A percentile compares a stretch with the other conserved stretches of the same genome.
phyloP scores from a whole-genome alignment of 331 rosid species.

The Quercus lobata region DNA sequence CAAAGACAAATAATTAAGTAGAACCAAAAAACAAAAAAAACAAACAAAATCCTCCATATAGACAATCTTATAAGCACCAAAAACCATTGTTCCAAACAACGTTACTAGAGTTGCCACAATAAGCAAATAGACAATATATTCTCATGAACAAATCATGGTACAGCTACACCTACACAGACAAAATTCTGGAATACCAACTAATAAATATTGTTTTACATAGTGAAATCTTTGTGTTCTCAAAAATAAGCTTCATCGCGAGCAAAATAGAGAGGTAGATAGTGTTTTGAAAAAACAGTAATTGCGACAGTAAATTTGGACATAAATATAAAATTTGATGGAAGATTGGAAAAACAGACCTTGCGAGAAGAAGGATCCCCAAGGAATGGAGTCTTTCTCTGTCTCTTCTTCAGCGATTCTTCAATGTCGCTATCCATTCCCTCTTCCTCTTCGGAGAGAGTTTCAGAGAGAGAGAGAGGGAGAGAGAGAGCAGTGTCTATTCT shows the following conservation, averaged over 20 bases:
- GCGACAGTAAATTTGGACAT: neutral
- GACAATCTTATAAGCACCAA: neutral
- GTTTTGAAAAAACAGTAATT: neutral
- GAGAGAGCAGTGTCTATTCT: neutral
- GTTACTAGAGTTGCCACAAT: neutral
- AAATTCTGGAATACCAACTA: too few species aligned
- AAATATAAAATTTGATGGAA: neutral
- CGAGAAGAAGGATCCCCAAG: conserved; percentile 56
- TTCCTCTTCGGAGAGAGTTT: neutral
- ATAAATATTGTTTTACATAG: too few species aligned
- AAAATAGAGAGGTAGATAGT: too few species aligned
- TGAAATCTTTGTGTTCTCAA: neutral
- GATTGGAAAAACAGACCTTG: conserved; percentile 37
- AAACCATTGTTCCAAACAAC: too few species aligned
- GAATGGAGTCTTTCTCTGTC: conserved; percentile 35
- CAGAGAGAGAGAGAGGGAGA: neutral
- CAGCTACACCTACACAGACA: too few species aligned
- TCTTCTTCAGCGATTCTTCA: conserved; percentile 53
- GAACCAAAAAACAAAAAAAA: neutral
- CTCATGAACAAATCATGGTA: too few species aligned
- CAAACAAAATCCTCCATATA: too few species aligned
- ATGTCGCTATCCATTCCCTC: conserved; percentile 63
- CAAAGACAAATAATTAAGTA: neutral
- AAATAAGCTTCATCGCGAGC: too few species aligned
- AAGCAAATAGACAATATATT: too few species aligned